These are phyloP conservation scores for Linanthus parryae DNA, from an alignment of 148 eudicot species.

Conservation along the genomic window DNA sequence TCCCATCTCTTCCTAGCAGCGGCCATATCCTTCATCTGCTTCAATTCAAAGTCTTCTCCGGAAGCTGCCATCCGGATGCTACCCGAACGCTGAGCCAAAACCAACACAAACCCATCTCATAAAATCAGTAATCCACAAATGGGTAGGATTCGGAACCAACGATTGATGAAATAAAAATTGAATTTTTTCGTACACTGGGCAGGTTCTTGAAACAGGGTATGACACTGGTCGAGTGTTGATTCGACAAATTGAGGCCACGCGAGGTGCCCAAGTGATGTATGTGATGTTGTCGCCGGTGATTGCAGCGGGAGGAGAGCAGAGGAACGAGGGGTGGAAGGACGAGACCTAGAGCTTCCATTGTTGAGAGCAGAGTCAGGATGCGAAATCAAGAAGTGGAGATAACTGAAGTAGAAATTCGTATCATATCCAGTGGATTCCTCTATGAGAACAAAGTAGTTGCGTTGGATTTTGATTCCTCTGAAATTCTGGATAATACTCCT, in stretches of 20 bases:
- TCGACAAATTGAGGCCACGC: constrained; percentile 17
- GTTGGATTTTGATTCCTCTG: too few relatives aligned
- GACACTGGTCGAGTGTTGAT: constrained; percentile 8
- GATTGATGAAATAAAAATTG: not conserved
- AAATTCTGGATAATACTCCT: too few relatives aligned
- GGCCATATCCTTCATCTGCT: constrained; percentile 93
- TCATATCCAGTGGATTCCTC: too few relatives aligned
- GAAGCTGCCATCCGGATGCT: constrained; percentile 53
- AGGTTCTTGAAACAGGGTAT: constrained; percentile 14
- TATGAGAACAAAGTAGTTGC: too few relatives aligned
- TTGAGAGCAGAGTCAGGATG: not conserved
- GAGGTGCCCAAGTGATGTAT: constrained; percentile 8
- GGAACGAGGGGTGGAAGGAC: constrained; percentile 14
- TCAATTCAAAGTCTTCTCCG: constrained; percentile 78
- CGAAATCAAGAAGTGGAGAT: too few relatives aligned
- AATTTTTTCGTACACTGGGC: constrained; percentile 19
- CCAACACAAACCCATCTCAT: constrained; percentile 16
- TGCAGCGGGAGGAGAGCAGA: constrained; percentile 4
- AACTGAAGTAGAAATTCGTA: too few relatives aligned
- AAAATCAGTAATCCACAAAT: not conserved
- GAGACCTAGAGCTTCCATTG: constrained; percentile 27
- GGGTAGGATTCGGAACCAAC: not conserved
- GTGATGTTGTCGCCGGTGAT: constrained; percentile 8
- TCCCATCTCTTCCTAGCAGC: constrained; percentile 97
- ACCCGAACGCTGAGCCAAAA: constrained; percentile 25